A percentile compares a stretch with the other conserved stretches of the same genome.
phyloP scores from a whole-genome alignment of 805 yeast species.

The Candida ortonii region DNA sequence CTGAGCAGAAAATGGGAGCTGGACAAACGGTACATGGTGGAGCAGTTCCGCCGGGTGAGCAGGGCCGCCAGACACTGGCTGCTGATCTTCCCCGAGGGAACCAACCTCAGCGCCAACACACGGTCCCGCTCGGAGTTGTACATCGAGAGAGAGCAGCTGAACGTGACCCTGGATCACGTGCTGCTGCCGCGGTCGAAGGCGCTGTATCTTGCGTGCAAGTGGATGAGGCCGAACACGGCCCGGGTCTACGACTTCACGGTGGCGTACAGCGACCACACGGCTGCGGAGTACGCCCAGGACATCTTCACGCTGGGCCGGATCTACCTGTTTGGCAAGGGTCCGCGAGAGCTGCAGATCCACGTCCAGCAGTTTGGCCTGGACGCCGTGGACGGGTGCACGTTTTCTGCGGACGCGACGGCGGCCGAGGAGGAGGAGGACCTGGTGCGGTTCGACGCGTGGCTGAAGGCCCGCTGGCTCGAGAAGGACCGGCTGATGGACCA shows the following conservation, averaged over 20 bases:
- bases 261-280: conserved; percentile 70
- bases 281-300: conserved; percentile 72
- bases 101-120: conserved; percentile 72
- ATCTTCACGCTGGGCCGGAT: conserved; percentile 61
- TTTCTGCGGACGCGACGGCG: conserved; percentile 43
- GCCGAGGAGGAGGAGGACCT: conserved; percentile 40
- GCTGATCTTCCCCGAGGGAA: conserved; percentile 91
- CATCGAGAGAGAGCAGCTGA: conserved; percentile 49
- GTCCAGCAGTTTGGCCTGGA: conserved; percentile 52
- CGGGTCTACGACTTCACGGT: conserved; percentile 79
- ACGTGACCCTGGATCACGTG: conserved; percentile 52
- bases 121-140: conserved; percentile 53
- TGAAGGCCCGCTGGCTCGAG: conserved; percentile 65
- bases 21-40: conserved; percentile 60
- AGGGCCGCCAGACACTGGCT: conserved; percentile 52
- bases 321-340: conserved; percentile 70
- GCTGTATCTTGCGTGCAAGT: conserved; percentile 58
- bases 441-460: conserved; percentile 68
- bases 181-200: conserved; percentile 86
- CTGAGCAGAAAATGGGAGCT: conserved; percentile 82
- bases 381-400: conserved; percentile 28
- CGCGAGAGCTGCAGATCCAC: conserved; percentile 61
- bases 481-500: conserved; percentile 72
- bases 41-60: conserved; percentile 47
- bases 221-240: conserved; percentile 50